Evolutionary conservation across 257 asterid species (phyloP).

Genomic region (Solanum rostratum): DNA sequence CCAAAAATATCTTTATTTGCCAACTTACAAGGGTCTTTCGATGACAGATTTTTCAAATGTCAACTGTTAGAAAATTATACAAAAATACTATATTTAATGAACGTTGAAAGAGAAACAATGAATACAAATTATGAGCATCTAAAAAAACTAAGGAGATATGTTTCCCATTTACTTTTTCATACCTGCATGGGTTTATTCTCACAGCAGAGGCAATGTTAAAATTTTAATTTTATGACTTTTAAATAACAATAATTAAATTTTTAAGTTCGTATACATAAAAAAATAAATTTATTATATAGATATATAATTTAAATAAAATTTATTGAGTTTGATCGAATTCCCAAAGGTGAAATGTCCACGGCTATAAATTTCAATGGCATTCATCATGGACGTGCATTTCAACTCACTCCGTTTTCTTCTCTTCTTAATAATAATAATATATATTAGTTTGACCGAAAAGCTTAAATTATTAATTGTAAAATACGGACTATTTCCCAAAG

Average conservation of each 20-base stretch:
- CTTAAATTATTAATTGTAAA: background rate
- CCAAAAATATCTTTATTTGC: background rate
- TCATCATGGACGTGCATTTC: background rate
- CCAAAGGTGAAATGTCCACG: background rate
- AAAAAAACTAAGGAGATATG: background rate
- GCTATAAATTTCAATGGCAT: background rate
- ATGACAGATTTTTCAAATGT: background rate
- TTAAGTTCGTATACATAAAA: too few species aligned
- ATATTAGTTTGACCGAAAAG: background rate
- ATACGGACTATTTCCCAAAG: background rate
- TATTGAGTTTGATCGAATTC: too few species aligned
- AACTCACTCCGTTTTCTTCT: background rate
- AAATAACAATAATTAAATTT: too few species aligned
- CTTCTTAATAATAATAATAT: background rate
- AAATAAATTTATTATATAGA: too few species aligned
- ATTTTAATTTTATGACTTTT: too few species aligned
- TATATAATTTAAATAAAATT: too few species aligned
- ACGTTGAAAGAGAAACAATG: background rate
- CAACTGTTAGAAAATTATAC: background rate
- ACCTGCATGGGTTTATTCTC: background rate
- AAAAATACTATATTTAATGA: background rate
- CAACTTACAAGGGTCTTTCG: background rate
- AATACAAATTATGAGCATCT: background rate
- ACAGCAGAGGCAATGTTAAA: too few species aligned
- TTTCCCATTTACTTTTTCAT: background rate